phyloP scores from a whole-genome alignment of 202 grass and related monocot species.

The Panicum hallii region DNA sequence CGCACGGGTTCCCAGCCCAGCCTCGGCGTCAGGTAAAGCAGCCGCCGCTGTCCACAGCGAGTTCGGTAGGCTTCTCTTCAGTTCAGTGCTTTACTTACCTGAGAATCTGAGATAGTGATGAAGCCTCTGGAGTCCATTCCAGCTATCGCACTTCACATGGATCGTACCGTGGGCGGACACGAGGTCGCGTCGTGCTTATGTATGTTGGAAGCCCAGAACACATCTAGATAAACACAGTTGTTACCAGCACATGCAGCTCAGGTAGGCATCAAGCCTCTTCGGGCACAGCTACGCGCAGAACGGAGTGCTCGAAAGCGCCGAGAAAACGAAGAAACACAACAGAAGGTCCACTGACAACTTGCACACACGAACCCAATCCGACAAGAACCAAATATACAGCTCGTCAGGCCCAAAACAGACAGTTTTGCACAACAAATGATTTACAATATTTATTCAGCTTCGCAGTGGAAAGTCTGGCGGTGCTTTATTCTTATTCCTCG shows the following conservation, averaged over 20 bases:
- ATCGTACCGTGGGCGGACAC: background rate
- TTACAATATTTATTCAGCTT: slow-evolving; percentile 33
- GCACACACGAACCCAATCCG: background rate
- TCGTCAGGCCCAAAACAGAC: background rate
- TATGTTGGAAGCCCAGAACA: background rate
- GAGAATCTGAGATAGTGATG: too few species aligned
- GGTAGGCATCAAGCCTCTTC: background rate
- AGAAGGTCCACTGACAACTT: background rate
- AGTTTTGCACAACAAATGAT: slow-evolving; percentile 10
- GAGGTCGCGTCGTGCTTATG: background rate
- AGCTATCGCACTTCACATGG: too few species aligned
- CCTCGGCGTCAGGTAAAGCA: background rate
- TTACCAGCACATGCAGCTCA: background rate
- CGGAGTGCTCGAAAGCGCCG: background rate
- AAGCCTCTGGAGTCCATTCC: too few species aligned
- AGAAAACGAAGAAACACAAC: background rate
- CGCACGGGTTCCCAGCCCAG: background rate
- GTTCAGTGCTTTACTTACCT: background rate
- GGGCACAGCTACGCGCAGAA: background rate
- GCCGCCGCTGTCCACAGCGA: background rate
- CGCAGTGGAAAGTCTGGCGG: background rate
- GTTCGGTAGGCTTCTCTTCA: background rate
- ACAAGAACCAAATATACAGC: slow-evolving; percentile 1
- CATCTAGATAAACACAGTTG: background rate
- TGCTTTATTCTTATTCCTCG: slow-evolving; percentile 63